Evolutionary conservation across 2,329 filamentous ascomycete species (phyloP).

Genomic region (Fusarium buxicola): DNA sequence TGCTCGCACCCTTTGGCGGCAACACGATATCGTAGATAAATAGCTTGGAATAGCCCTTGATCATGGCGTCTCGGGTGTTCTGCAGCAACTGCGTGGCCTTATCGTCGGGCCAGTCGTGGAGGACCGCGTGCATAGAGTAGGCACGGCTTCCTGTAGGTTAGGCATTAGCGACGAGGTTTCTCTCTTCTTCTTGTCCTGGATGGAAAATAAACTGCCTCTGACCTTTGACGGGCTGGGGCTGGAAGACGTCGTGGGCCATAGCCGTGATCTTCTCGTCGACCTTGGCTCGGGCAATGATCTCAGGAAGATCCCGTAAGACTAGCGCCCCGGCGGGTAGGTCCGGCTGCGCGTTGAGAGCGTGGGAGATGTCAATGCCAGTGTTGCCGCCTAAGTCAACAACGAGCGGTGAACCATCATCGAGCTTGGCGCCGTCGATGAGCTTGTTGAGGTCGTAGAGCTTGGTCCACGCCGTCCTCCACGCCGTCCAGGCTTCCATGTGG

Average conservation of each 20-base stretch:
- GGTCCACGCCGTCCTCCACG: slow-evolving; percentile 38
- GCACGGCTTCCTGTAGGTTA: slow-evolving; percentile 48
- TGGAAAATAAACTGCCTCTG: background rate
- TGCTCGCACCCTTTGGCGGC: slow-evolving; percentile 25
- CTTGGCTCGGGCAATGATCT: slow-evolving; percentile 20
- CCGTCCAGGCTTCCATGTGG: slow-evolving; percentile 36
- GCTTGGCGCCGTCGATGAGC: slow-evolving; percentile 17
- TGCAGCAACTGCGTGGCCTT: slow-evolving; percentile 48
- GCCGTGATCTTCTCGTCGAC: slow-evolving; percentile 25
- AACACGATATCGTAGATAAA: slow-evolving; percentile 40
- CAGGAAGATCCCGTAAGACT: slow-evolving; percentile 30
- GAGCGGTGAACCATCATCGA: slow-evolving; percentile 9
- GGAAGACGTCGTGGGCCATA: slow-evolving; percentile 35
- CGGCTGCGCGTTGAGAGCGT: slow-evolving; percentile 9
- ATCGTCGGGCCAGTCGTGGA: slow-evolving; percentile 63
- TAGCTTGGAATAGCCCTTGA: slow-evolving; percentile 42
- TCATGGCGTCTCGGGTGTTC: slow-evolving; percentile 28
- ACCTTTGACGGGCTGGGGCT: slow-evolving; percentile 26
- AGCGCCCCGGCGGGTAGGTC: slow-evolving; percentile 18
- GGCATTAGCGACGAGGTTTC: background rate
- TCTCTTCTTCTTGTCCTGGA: too few relatives aligned
- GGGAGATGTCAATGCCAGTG: slow-evolving; percentile 31
- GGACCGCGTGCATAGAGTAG: slow-evolving; percentile 60
- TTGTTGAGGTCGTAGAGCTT: slow-evolving; percentile 31
- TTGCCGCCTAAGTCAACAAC: slow-evolving; percentile 37